Percentiles rank a stretch among this genome's conserved stretches.
Evolutionary conservation across 2,329 filamentous ascomycete genomes (phyloP).

Genomic region (Arthrobotrys sphaeroides): DNA sequence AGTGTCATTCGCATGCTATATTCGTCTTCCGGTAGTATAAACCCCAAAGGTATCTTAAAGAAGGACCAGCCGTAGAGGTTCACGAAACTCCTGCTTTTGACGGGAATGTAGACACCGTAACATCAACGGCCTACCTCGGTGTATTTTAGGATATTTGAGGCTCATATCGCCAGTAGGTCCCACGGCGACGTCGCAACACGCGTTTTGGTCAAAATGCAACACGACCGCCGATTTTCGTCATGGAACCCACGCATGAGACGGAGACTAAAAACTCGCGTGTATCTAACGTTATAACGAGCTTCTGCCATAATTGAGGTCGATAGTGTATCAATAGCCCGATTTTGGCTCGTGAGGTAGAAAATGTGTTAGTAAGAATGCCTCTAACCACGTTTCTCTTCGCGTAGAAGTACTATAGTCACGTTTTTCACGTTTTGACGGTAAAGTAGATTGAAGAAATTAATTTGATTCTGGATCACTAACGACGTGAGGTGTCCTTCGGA

Average conservation of each 20-base stretch:
- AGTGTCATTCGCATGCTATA: neutral
- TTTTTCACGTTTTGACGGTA: no score
- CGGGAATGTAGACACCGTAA: no score
- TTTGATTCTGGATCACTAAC: no score
- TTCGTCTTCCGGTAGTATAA: neutral
- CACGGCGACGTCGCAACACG: neutral
- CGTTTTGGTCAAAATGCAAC: neutral
- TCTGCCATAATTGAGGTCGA: slow-evolving; percentile 4
- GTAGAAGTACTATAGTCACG: neutral
- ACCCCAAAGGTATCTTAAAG: neutral
- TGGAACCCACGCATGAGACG: no score
- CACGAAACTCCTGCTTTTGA: no score
- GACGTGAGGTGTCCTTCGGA: no score
- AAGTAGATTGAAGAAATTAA: no score
- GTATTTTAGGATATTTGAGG: no score
- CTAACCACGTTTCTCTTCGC: neutral
- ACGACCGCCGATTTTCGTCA: no score
- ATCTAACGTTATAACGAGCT: slow-evolving; percentile 6
- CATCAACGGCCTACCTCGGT: no score
- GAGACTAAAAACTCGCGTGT: slow-evolving; percentile 20
- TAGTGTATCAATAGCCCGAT: neutral
- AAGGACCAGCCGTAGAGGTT: no score
- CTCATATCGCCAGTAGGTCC: no score
- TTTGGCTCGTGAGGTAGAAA: neutral
- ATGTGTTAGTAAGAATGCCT: neutral